Percentiles rank a stretch among this genome's conserved stretches.
These are phyloP conservation scores for Colletotrichum cordylinicola DNA, from an alignment of 2,329 filamentous ascomycete species.

Conservation along the genomic window DNA sequence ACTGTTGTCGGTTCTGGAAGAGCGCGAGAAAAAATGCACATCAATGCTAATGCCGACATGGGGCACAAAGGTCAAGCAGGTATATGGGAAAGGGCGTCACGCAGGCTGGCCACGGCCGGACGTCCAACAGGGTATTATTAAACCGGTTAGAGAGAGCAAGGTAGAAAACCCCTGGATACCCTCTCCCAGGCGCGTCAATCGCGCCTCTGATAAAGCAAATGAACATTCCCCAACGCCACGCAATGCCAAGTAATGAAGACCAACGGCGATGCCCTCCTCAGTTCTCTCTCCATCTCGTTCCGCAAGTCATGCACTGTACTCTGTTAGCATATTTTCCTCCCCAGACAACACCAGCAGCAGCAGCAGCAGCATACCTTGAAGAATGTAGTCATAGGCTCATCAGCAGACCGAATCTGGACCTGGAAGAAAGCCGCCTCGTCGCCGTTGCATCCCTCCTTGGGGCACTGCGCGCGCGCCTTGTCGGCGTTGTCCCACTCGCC, in stretches of 20 bases:
- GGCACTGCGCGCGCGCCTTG: slow-evolving; percentile 83
- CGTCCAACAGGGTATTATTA: neutral
- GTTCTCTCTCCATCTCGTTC: slow-evolving; percentile 71
- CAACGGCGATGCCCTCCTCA: slow-evolving; percentile 32
- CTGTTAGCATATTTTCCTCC: neutral
- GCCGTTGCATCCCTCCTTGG: slow-evolving; percentile 79
- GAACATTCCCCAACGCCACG: slow-evolving; percentile 29
- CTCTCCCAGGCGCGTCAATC: neutral
- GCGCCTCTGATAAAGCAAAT: neutral
- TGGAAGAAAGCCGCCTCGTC: slow-evolving; percentile 92
- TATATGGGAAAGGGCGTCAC: neutral
- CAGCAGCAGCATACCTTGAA: slow-evolving; percentile 70
- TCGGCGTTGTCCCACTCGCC: slow-evolving; percentile 92
- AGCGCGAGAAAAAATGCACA: neutral
- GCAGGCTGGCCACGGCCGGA: neutral
- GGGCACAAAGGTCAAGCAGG: neutral
- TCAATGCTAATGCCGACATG: neutral
- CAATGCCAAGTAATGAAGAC: slow-evolving; percentile 24
- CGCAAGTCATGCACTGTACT: slow-evolving; percentile 69
- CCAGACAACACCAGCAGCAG: neutral
- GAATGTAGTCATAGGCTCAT: slow-evolving; percentile 98
- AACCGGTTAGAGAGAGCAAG: neutral
- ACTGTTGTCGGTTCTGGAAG: neutral
- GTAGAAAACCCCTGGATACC: neutral
- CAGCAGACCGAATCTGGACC: slow-evolving; percentile 95